These are phyloP conservation scores for Suillus subalutaceus DNA, from an alignment of 768 basidiomycete genomes.

Conservation along the genomic window DNA sequence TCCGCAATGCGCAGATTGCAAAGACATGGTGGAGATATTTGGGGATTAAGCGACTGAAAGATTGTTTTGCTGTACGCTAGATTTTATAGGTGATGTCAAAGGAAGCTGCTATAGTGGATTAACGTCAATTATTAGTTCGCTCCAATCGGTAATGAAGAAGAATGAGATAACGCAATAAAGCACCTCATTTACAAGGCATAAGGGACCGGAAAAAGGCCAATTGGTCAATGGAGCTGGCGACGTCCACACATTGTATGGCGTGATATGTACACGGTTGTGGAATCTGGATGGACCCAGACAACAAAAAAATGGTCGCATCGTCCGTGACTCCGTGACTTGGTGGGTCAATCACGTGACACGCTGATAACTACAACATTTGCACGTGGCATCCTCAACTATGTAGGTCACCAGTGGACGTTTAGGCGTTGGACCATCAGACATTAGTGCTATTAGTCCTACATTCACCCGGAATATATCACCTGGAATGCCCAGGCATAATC, in stretches of 20 bases:
- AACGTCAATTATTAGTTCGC: background rate
- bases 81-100: slow-evolving; percentile 1
- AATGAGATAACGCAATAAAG: slow-evolving; percentile 8
- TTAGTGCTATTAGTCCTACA: background rate
- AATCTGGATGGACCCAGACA: background rate
- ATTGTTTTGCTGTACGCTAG: background rate
- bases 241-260: background rate
- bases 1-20: background rate
- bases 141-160: background rate
- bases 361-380: background rate
- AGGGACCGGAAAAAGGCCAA: background rate
- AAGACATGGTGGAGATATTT: background rate
- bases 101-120: slow-evolving; percentile 1
- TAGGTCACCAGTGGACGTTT: no score
- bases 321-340: background rate
- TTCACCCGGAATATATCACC: slow-evolving; percentile 31
- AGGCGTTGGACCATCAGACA: no score
- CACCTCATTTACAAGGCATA: slow-evolving; percentile 6
- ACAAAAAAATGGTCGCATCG: background rate
- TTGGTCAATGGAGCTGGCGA: background rate
- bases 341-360: background rate
- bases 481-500: slow-evolving; percentile 46
- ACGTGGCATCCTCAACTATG: background rate
- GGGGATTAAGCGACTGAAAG: background rate
- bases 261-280: background rate